Percentiles rank a stretch among this genome's conserved stretches.
Evolutionary conservation across 495 filamentous ascomycete genomes (phyloP).

Genomic region (Jackrogersella minutella): DNA sequence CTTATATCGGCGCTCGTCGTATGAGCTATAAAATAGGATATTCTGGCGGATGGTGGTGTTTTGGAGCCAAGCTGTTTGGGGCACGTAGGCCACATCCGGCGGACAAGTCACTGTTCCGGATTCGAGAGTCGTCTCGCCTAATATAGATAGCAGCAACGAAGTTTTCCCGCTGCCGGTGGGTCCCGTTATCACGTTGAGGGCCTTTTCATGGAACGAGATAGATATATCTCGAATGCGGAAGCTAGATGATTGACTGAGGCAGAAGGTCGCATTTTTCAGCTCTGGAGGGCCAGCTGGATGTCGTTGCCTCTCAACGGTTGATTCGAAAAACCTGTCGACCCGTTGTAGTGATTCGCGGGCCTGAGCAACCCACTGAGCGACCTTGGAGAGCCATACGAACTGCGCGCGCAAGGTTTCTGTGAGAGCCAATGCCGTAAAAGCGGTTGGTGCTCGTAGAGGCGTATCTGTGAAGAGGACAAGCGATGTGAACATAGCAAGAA

Average conservation of each 20-base stretch:
- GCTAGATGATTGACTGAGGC: constrained; percentile 52
- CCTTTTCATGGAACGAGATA: constrained; percentile 67
- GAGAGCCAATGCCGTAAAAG: constrained; percentile 83
- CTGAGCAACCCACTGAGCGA: constrained; percentile 88
- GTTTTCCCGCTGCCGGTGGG: constrained; percentile 85
- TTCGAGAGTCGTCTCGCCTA: constrained; percentile 80
- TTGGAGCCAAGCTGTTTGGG: constrained; percentile 88
- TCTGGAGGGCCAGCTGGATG: constrained; percentile 66
- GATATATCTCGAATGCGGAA: constrained; percentile 76
- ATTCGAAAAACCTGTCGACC: constrained; percentile 83
- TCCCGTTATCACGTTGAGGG: constrained; percentile 80
- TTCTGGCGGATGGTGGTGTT: constrained; percentile 86
- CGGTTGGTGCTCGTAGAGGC: constrained; percentile 76
- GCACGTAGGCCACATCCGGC: constrained; percentile 80
- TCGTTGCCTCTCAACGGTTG: constrained; percentile 85
- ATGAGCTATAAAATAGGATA: constrained; percentile 76
- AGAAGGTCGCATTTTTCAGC: constrained; percentile 54
- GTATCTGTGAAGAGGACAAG: constrained; percentile 82
- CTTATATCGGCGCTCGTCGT: constrained; percentile 75
- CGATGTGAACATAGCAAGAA: constrained; percentile 79
- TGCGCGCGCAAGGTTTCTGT: constrained; percentile 82
- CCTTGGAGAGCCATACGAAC: constrained; percentile 83
- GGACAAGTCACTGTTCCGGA: constrained; percentile 72
- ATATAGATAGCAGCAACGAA: constrained; percentile 81
- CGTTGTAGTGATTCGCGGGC: constrained; percentile 84